Percentiles rank a stretch among this genome's conserved stretches.
phyloP scores from a whole-genome alignment of 495 filamentous ascomycete species.

The Schizothecium vesticola region DNA sequence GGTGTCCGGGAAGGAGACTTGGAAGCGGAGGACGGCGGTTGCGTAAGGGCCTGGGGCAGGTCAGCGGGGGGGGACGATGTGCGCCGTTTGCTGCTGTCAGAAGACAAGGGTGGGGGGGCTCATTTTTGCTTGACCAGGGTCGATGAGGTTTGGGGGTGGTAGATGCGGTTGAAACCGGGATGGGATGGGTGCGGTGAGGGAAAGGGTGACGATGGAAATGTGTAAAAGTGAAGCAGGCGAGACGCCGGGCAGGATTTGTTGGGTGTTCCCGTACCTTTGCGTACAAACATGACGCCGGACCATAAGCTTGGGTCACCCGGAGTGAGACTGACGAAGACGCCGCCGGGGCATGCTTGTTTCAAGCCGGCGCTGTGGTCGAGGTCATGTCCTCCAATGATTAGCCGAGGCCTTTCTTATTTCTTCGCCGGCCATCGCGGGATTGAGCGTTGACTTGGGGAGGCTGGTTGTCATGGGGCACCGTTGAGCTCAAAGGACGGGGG shows the following conservation, averaged over 20 bases:
- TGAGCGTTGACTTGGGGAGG: background rate
- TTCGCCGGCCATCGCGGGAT: background rate
- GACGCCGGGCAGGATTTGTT: background rate
- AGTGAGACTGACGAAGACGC: constrained; percentile 80
- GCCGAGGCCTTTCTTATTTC: background rate
- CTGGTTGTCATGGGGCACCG: background rate
- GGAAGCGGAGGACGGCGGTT: constrained; percentile 81
- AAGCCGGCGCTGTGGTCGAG: constrained; percentile 61
- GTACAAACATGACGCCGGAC: constrained; percentile 86
- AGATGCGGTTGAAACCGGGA: background rate
- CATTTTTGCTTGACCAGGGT: background rate
- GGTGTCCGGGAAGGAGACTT: constrained; percentile 74
- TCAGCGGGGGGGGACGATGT: background rate
- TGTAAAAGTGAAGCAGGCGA: background rate
- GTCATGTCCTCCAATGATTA: background rate
- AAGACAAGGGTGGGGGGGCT: background rate
- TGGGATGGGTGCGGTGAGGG: background rate
- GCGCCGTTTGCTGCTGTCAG: background rate
- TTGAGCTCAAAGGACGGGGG: background rate
- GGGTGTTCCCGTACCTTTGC: constrained; percentile 56
- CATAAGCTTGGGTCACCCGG: constrained; percentile 74
- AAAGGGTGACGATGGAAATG: background rate
- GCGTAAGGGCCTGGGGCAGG: constrained; percentile 62
- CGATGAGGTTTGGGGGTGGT: background rate
- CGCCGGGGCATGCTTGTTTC: constrained; percentile 72